Base-by-base conservation (phyloP, 2,329 filamentous ascomycete genomes). In the Fusarium sulawesiense region DNA sequence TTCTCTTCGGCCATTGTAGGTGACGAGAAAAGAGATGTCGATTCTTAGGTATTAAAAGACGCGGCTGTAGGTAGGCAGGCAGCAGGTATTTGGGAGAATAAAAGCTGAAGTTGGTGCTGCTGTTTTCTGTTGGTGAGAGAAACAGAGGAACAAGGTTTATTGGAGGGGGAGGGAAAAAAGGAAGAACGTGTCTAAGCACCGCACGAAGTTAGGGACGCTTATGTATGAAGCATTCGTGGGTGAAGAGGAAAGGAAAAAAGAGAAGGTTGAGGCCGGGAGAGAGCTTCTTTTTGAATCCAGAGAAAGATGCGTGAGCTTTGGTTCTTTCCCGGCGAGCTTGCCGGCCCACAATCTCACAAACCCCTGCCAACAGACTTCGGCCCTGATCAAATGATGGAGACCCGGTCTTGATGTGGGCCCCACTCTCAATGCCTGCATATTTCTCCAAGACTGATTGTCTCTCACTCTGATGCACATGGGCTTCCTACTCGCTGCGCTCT, bases 1-100 rank as follows among this genome's bases (percentile, higher is more conserved):
- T 84, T 84, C 76, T 83, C 80, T 78, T 89, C 87, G 76, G 87
- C 86, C 87, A 89, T 89, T 48, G 64, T 57, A 56, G 63, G 56
- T 56, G 48, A 58, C 49, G 32, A 40, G 41, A 49, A 57, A 56
- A 69, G 51, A 60, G 56, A 59, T 48, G 49, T 68, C 56, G 48
- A 66, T 64, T 71, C 64, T 67, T 60, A 64, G 62, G 70, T 59
- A 51, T 54, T 72, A 55, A 61, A 68, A 51, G 55, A 37, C 21
- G 64, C 70, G 71, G 61, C 69, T 69, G 49, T 71, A 65, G 66
- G 71, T 71, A 25, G 66, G 70, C 73, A 25, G 66, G 68, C 73
- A 75, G 70, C 68, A 59, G 45, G 46, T 60, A 61, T 50, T 50
- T 57, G 44, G 14, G 51, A 51, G 23, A 54, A 64, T 68, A 60